Conservation (phyloP, 169 alveolate species). For the Babesia divergens region DNA sequence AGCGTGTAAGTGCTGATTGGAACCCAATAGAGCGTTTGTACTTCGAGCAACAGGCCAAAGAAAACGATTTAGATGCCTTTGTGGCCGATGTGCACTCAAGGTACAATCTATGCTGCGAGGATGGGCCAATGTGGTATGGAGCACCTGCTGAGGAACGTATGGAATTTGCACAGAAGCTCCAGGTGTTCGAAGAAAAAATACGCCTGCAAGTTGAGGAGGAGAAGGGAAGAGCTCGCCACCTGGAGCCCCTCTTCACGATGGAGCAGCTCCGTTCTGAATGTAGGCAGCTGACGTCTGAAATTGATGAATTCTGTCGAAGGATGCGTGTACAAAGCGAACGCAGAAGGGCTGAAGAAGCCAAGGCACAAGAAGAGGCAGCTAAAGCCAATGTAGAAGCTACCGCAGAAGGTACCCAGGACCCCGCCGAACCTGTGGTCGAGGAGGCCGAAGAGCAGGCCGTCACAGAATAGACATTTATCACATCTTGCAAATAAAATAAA, state of each 20-base stretch:
- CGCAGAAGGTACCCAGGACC: constrained; percentile 39
- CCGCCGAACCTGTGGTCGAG: constrained; percentile 44
- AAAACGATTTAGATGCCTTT: constrained; percentile 57
- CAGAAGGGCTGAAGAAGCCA: constrained; percentile 56
- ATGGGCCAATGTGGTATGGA: constrained; percentile 64
- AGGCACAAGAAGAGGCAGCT: constrained; percentile 42
- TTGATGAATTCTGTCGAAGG: constrained; percentile 61
- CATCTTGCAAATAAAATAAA: background rate
- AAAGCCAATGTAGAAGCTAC: constrained; percentile 48
- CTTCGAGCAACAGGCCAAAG: constrained; percentile 57
- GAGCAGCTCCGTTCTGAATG: constrained; percentile 58
- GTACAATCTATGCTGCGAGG: constrained; percentile 60
- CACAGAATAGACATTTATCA: background rate
- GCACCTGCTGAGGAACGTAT: constrained; percentile 54
- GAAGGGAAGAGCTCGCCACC: constrained; percentile 23
- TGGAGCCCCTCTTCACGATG: constrained; percentile 63
- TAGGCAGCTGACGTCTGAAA: constrained; percentile 49
- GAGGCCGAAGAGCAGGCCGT: constrained; percentile 26
- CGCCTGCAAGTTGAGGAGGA: constrained; percentile 33
- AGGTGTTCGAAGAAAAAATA: constrained; percentile 16
- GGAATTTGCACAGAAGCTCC: constrained; percentile 24
- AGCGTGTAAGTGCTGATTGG: constrained; percentile 46
- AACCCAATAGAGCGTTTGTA: constrained; percentile 56
- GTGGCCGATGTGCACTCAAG: constrained; percentile 41
- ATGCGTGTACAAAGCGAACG: constrained; percentile 64